These are phyloP conservation scores for Candida glucosophila DNA, from an alignment of 1,139 yeast genomes.

Conservation along the genomic window DNA sequence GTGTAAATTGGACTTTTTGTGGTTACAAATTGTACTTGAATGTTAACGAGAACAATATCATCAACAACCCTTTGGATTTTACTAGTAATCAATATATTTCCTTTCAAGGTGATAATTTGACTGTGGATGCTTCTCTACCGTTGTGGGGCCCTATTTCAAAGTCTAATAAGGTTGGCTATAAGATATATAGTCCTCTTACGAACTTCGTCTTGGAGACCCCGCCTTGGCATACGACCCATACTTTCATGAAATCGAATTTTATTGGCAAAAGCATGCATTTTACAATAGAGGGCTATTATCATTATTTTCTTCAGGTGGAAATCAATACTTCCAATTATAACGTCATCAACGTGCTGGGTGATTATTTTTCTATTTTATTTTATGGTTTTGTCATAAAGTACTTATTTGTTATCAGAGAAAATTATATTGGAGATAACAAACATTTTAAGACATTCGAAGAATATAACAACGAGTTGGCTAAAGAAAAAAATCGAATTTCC, in stretches of 20 bases:
- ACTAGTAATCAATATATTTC: conserved; percentile 71
- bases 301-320: conserved; percentile 50
- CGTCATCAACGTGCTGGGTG: conserved; percentile 57
- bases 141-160: conserved; percentile 50
- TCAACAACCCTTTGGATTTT: conserved; percentile 80
- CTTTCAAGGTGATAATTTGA: conserved; percentile 57
- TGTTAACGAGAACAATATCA: conserved; percentile 79
- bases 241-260: conserved; percentile 55
- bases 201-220: conserved; percentile 68
- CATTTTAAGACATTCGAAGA: conserved; percentile 85
- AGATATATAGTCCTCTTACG: conserved; percentile 50
- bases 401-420: conserved; percentile 70
- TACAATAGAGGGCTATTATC: conserved; percentile 55
- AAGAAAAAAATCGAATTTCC: not conserved
- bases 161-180: conserved; percentile 47
- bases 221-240: conserved; percentile 81
- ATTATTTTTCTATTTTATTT: conserved; percentile 57
- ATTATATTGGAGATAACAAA: conserved; percentile 81
- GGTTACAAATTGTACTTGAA: conserved; percentile 61
- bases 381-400: conserved; percentile 77
- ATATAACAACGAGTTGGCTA: conserved; percentile 27
- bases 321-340: conserved; percentile 62
- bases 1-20: conserved; percentile 48
- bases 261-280: conserved; percentile 62
- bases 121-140: conserved; percentile 47